phyloP scores from a whole-genome alignment of 495 filamentous ascomycete species.

The Neurospora sp. region DNA sequence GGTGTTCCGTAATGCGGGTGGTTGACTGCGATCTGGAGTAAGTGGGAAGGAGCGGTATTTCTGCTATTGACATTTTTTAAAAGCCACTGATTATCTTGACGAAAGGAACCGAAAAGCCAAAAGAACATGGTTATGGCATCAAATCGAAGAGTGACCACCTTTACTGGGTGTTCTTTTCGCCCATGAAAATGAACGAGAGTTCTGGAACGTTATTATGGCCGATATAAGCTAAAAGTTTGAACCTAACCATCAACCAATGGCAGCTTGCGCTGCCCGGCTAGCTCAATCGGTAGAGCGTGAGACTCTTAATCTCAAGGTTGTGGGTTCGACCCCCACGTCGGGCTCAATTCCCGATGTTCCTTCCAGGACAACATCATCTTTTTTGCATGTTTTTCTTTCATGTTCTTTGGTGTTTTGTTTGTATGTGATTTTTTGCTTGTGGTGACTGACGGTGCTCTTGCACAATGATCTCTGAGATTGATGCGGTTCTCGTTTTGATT shows the following conservation, averaged over 20 bases:
- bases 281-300: conserved; percentile 68
- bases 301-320: conserved; percentile 46
- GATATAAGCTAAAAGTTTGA: background rate
- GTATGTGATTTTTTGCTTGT: background rate
- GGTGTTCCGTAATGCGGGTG: background rate
- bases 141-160: too few species aligned
- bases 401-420: too few species aligned
- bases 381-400: background rate
- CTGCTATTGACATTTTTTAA: too few species aligned
- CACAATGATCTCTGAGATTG: background rate
- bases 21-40: too few species aligned
- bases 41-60: too few species aligned
- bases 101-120: too few species aligned
- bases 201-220: too few species aligned
- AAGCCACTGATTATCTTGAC: too few species aligned
- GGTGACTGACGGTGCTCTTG: too few species aligned
- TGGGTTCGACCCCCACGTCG: background rate
- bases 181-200: too few species aligned
- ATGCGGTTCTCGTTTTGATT: background rate
- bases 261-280: conserved; percentile 29
- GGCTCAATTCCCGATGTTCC: background rate
- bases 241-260: background rate
- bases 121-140: too few species aligned
- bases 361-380: background rate
- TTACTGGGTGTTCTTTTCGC: too few species aligned